These are phyloP conservation scores for Ophiostoma australiae DNA, from an alignment of 2,329 filamentous ascomycete species.

Conservation along the genomic window DNA sequence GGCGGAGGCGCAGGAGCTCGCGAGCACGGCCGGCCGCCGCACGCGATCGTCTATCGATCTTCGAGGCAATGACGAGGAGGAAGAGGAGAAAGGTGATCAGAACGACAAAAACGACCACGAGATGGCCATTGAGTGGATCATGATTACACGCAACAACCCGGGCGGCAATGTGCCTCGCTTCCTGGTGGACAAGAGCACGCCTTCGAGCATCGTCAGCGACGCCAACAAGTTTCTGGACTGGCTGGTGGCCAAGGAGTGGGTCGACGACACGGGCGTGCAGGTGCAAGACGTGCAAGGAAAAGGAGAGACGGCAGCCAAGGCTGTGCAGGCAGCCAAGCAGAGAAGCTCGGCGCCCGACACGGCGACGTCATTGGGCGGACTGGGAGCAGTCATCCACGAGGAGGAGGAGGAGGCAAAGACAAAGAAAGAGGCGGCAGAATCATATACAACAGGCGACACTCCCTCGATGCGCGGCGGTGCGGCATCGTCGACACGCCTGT, in stretches of 20 bases:
- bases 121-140: slow-evolving; percentile 75
- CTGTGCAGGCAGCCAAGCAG: slow-evolving; percentile 24
- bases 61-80: no score
- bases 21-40: slow-evolving; percentile 32
- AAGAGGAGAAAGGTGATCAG: no score
- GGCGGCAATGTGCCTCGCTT: slow-evolving; percentile 84
- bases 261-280: slow-evolving; percentile 15
- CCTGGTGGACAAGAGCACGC: slow-evolving; percentile 86
- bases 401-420: slow-evolving; percentile 24
- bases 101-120: slow-evolving; percentile 29
- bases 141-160: slow-evolving; percentile 85
- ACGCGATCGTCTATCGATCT: slow-evolving; percentile 45
- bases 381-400: slow-evolving; percentile 16
- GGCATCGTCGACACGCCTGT: slow-evolving; percentile 39
- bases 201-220: slow-evolving; percentile 71
- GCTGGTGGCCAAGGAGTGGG: slow-evolving; percentile 40
- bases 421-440: not conserved
- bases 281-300: no score
- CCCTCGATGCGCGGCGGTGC: slow-evolving; percentile 27
- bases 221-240: slow-evolving; percentile 78
- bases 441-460: not conserved
- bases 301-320: slow-evolving; percentile 16
- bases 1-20: slow-evolving; percentile 33
- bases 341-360: not conserved
- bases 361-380: not conserved